Conservation (phyloP, 352 stramenopile genomes). For the Globisporangium camurandrum region DNA sequence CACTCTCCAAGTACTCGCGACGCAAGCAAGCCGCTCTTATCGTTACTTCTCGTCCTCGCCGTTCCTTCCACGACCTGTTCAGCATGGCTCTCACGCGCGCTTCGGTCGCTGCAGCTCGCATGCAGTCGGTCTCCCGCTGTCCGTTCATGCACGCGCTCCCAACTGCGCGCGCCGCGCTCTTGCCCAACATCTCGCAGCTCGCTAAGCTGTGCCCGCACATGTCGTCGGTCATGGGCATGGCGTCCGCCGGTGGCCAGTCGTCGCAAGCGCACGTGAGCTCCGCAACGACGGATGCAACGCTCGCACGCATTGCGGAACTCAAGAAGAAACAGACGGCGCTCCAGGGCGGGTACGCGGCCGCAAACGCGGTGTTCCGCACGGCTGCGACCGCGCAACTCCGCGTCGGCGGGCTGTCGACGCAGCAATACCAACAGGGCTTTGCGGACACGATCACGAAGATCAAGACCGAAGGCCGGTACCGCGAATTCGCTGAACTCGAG, state of each 20-base stretch:
- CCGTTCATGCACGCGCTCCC: slow-evolving; percentile 81
- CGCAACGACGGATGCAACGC: slow-evolving; percentile 48
- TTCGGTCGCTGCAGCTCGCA: slow-evolving; percentile 51
- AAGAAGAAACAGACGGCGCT: slow-evolving; percentile 49
- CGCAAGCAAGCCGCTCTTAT: background rate
- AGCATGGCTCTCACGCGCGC: slow-evolving; percentile 63
- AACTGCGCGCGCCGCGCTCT: slow-evolving; percentile 57
- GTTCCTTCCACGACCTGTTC: slow-evolving; percentile 4
- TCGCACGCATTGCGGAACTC: slow-evolving; percentile 63
- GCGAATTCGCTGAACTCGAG: slow-evolving; percentile 82
- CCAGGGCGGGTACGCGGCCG: slow-evolving; percentile 28
- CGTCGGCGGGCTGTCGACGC: slow-evolving; percentile 44
- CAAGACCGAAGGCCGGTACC: slow-evolving; percentile 84
- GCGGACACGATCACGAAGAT: slow-evolving; percentile 70
- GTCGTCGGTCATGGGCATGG: slow-evolving; percentile 68
- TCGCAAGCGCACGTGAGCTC: slow-evolving; percentile 58
- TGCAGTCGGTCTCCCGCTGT: slow-evolving; percentile 70
- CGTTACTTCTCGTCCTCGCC: slow-evolving; percentile 4
- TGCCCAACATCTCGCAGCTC: slow-evolving; percentile 83
- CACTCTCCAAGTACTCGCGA: slow-evolving; percentile 34
- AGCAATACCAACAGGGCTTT: slow-evolving; percentile 70
- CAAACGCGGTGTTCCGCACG: slow-evolving; percentile 50
- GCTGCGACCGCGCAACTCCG: slow-evolving; percentile 43
- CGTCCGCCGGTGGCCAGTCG: slow-evolving; percentile 28
- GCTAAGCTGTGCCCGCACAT: slow-evolving; percentile 85